A percentile compares a stretch with the other conserved stretches of the same genome.
Conservation (phyloP, 805 yeast genomes). For the Kodamaea sagamina region DNA sequence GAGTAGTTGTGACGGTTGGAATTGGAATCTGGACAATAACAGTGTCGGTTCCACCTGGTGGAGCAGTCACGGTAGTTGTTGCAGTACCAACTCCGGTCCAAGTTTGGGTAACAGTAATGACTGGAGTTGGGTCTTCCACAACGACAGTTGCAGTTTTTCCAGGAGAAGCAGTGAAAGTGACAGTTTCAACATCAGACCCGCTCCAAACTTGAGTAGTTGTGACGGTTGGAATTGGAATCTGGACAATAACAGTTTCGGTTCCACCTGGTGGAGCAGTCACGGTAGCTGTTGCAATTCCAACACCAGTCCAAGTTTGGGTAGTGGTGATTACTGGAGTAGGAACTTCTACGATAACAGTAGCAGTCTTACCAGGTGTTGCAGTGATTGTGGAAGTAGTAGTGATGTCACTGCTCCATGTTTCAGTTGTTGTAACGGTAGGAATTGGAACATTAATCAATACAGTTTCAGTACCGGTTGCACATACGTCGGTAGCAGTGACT, state of each 20-base stretch:
- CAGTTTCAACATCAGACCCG: background rate
- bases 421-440: conserved; percentile 8
- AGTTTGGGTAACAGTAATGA: conserved; percentile 14
- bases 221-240: conserved; percentile 16
- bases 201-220: conserved; percentile 8
- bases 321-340: conserved; percentile 14
- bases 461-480: conserved; percentile 15
- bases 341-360: conserved; percentile 12
- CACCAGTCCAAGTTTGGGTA: conserved; percentile 11
- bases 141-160: conserved; percentile 14
- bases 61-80: conserved; percentile 9
- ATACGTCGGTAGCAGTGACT: background rate
- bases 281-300: conserved; percentile 7
- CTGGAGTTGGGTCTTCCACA: conserved; percentile 20
- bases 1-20: conserved; percentile 16
- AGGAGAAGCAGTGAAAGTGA: background rate
- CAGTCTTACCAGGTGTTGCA: conserved; percentile 6
- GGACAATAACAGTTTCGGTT: conserved; percentile 16
- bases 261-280: conserved; percentile 4
- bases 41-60: conserved; percentile 15
- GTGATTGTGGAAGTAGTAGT: background rate
- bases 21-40: conserved; percentile 19
- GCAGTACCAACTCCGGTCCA: conserved; percentile 13
- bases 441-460: conserved; percentile 16
- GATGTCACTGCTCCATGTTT: conserved; percentile 11